Base-by-base conservation (phyloP, 202 grass and related monocot genomes). In the Cymbopogon flexuosus region DNA sequence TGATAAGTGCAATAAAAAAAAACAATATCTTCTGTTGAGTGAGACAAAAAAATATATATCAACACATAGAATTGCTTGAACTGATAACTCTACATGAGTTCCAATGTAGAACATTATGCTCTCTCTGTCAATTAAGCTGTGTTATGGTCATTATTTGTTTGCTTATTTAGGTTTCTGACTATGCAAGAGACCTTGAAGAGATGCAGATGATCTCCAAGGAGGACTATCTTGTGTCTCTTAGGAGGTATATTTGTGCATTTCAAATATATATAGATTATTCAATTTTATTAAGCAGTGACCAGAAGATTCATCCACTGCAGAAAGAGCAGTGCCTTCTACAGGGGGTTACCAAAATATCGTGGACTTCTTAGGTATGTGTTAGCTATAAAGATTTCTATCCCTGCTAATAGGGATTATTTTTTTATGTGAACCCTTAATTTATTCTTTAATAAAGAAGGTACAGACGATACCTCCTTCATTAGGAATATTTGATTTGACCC, bases 181-280 rank as follows among this genome's bases (percentile, higher is more conserved):
- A 99, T 87, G 81, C 88, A 71, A 99, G 96, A 93, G 96, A 99
- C 91, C 88, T 99, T 89, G 96, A 99, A 90, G 96, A 99, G 75
- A 99, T 99, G 96, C 92, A 99, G 66, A 87, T 89, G 82, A 90
- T 99, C 10, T 93, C 96, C 49, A 99, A 96, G 85, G 96, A 99
- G 78, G 96, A 99, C 23, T 99, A 99, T 91, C 92, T 99, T 43
- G 88, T 99, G 71, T 90, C 96, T 88, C 90, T 99, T 70, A 88
- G 96, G 84, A 99, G 96, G 96, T 88, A 99, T 88, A 72, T 60
- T 82, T 31, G 23, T 87, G 54, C 70, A 85, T 65, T 79, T 68
- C 52, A 82, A 74, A 21, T 57, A 22, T 57, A 0, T 64, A 40
- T 39, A 76, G 21, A 59, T 59, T 70, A 56, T 72, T 70, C 77